Evolutionary conservation across 768 basidiomycete genomes (phyloP), one percentile per base, ranked within the genome.

Genomic region (Phallus indusiatus): DNA sequence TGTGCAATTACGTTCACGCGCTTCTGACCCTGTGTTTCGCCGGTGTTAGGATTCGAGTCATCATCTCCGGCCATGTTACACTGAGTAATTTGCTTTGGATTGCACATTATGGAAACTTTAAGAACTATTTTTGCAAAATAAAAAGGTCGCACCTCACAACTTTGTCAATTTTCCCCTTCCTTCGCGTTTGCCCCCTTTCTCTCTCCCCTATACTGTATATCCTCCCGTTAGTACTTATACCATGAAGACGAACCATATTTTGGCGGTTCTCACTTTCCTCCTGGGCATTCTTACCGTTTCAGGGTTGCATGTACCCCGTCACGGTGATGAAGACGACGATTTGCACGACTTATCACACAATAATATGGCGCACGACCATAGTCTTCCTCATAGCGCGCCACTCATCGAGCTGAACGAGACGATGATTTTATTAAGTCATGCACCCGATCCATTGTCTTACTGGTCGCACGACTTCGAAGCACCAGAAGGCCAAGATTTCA

Each of bases 381-480:
- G 78, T 58, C 77, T 67, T 1, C 36, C 42, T 11, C 50, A 52
- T 42, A 11, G 33, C 6, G 76, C 75, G 4, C 84, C 85, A 14
- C 63, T 82, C 22, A 63, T 76, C n/a, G 73, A 79, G 60, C 74
- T 94, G 57, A 90, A 94, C 69, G 93, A 94, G 68, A 86, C 88
- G 0, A 82, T 86, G 56, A 72, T 93, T 52, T 73, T 81, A 34
- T 68, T 81, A 63, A 71, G 74, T 57, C 90, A 94, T 68, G 68
- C 74, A 0, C 83, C 84, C 0, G 88, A 86, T 0, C 88, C 88
- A 0, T 82, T 85, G 0, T 92, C 90, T 1, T 95, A 92, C 70
- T 91, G 83, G 70, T 84, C 87, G 14, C 79, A 86, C 63, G 93
- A 94, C 69, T 79, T 84, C 68, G 83, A 87, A 36, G 76, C 78